Evolutionary conservation across 1,284 basidiomycete species (phyloP).

Genomic region (Rhodofomes roseus): DNA sequence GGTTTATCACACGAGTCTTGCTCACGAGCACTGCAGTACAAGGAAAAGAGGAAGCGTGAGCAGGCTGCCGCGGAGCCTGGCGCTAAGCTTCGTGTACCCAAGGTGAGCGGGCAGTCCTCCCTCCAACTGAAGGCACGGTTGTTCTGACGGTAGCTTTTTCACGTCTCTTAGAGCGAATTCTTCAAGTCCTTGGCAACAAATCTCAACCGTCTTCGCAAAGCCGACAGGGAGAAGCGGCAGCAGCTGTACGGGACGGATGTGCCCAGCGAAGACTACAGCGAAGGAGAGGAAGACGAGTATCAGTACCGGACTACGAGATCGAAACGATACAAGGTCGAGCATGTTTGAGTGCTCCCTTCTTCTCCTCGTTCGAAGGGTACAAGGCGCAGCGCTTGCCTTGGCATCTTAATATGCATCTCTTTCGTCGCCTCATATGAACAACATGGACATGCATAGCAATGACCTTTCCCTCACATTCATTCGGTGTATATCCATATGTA

Average conservation of each 20-base stretch:
- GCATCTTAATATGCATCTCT: background rate
- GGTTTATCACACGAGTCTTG: constrained; percentile 8
- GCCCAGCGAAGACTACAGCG: constrained; percentile 39
- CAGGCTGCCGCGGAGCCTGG: constrained; percentile 42
- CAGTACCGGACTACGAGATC: constrained; percentile 30
- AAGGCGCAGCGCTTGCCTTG: background rate
- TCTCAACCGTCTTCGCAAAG: constrained; percentile 56
- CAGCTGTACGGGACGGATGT: constrained; percentile 41
- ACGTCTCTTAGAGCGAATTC: constrained; percentile 53
- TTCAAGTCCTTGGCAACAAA: constrained; percentile 52
- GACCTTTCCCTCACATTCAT: background rate
- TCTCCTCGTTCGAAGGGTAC: background rate
- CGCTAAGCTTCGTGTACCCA: constrained; percentile 46
- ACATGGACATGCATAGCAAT: background rate
- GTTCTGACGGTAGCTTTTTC: background rate
- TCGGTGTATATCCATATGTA: background rate
- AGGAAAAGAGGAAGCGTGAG: constrained; percentile 54
- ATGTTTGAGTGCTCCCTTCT: background rate
- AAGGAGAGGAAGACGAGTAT: constrained; percentile 48
- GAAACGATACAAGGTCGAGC: constrained; percentile 27
- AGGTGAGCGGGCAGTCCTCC: constrained; percentile 39
- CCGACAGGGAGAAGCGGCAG: constrained; percentile 47
- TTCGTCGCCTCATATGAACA: background rate
- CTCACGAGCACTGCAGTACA: constrained; percentile 40
- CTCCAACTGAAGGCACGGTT: background rate